phyloP scores from a whole-genome alignment of 768 basidiomycete genomes.

The Rhodotorula taiwanensis region DNA sequence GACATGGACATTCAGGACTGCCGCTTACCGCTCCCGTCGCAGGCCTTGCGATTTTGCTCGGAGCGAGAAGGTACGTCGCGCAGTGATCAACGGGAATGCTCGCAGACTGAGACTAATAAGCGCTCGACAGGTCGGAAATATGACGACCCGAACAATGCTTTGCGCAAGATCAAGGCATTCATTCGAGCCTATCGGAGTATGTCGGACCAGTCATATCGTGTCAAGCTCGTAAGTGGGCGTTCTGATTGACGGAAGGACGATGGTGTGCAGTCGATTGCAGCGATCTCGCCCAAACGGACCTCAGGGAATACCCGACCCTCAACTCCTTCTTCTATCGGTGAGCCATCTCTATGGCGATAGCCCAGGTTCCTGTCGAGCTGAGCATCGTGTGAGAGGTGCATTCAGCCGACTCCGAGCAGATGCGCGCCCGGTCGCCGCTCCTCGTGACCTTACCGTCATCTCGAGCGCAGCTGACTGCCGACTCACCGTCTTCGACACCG shows the following conservation, averaged over 20 bases:
- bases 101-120: too few species aligned
- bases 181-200: conserved; percentile 43
- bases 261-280: conserved; percentile 48
- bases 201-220: conserved; percentile 48
- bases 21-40: too few species aligned
- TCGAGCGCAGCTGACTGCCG: conserved; percentile 68
- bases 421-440: conserved; percentile 59
- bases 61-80: not conserved
- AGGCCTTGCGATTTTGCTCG: not conserved
- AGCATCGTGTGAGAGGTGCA: too few species aligned
- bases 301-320: conserved; percentile 59
- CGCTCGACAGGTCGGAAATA: conserved; percentile 4
- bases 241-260: conserved; percentile 49
- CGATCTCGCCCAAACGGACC: conserved; percentile 61
- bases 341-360: not conserved
- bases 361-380: too few species aligned
- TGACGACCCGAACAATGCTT: conserved; percentile 13
- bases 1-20: too few species aligned
- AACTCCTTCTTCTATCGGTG: conserved; percentile 67
- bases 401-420: conserved; percentile 49
- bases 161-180: conserved; percentile 45
- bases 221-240: too few species aligned
- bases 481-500: conserved; percentile 59
- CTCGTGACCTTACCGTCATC: conserved; percentile 52
- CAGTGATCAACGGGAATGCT: not conserved